phyloP scores from a whole-genome alignment of 2,329 filamentous ascomycete species.

The Pseudovirgaria hyperparasitica region DNA sequence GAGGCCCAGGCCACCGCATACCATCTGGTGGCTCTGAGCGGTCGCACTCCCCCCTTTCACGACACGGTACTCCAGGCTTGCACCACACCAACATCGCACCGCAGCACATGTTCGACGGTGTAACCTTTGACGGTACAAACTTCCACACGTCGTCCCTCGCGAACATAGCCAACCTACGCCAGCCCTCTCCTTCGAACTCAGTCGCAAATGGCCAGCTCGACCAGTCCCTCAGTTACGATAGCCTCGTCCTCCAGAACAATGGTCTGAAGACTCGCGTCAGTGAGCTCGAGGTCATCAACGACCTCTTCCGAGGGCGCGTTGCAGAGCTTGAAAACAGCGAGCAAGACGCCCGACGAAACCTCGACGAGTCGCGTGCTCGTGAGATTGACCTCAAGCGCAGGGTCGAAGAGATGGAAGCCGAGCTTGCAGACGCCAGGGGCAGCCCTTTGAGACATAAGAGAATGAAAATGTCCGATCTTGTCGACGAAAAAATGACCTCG shows the following conservation, averaged over 20 bases:
- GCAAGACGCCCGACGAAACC: conserved; percentile 49
- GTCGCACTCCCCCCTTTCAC: conserved; percentile 65
- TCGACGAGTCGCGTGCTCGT: conserved; percentile 63
- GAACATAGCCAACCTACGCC: conserved; percentile 26
- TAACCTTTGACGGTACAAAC: conserved; percentile 52
- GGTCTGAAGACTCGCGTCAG: conserved; percentile 89
- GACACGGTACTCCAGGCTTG: conserved; percentile 65
- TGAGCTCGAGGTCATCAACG: conserved; percentile 87
- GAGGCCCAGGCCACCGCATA: conserved; percentile 58
- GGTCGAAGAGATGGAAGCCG: conserved; percentile 49
- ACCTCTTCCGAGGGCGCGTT: conserved; percentile 54
- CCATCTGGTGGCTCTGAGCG: conserved; percentile 61
- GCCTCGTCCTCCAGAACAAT: conserved; percentile 66
- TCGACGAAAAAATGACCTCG: conserved; percentile 30
- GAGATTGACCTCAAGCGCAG: conserved; percentile 74
- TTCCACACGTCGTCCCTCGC: conserved; percentile 45
- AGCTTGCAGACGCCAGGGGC: no score
- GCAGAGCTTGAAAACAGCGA: conserved; percentile 67
- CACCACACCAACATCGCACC: conserved; percentile 53
- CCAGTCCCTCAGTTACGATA: conserved; percentile 64
- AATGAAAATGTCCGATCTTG: conserved; percentile 42
- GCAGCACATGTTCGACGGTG: conserved; percentile 67
- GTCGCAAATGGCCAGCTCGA: conserved; percentile 50
- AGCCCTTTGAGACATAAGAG: conserved; percentile 44
- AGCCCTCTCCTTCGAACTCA: conserved; percentile 44